A percentile compares a stretch with the other conserved stretches of the same genome.
Evolutionary conservation across 2,329 filamentous ascomycete species (phyloP).

Genomic region (Penicillium aurantiogriseum): DNA sequence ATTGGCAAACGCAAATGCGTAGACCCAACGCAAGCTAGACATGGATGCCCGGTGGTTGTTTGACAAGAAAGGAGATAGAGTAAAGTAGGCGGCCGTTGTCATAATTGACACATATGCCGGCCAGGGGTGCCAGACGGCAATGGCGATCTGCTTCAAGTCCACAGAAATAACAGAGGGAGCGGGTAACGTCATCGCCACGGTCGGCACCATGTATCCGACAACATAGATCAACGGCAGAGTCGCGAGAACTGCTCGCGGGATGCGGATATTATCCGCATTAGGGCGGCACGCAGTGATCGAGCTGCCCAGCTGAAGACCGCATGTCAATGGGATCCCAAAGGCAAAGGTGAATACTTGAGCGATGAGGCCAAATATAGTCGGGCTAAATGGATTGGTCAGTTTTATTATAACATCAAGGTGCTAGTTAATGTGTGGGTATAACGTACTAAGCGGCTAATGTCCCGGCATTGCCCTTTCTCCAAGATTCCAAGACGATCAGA

Average conservation of each 20-base stretch:
- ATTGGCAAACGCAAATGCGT: constrained; percentile 43
- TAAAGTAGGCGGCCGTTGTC: constrained; percentile 32
- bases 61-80: constrained; percentile 26
- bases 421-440: not conserved
- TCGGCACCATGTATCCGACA: constrained; percentile 47
- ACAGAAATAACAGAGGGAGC: constrained; percentile 40
- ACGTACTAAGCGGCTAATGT: constrained; percentile 45
- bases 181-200: constrained; percentile 45
- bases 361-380: constrained; percentile 39
- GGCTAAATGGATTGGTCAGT: constrained; percentile 26
- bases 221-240: constrained; percentile 44
- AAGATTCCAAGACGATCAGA: constrained; percentile 46
- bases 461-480: constrained; percentile 45
- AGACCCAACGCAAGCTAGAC: constrained; percentile 39
- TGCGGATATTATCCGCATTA: constrained; percentile 33
- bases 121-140: constrained; percentile 53
- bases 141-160: constrained; percentile 48
- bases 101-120: constrained; percentile 48
- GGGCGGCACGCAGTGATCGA: constrained; percentile 43
- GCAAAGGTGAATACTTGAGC: constrained; percentile 48
- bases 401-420: constrained; percentile 10
- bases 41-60: constrained; percentile 30
- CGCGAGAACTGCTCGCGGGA: constrained; percentile 32
- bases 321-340: constrained; percentile 45
- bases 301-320: constrained; percentile 44